Base-by-base conservation (phyloP, 495 filamentous ascomycete genomes). In the Penicillium ochrochloron region DNA sequence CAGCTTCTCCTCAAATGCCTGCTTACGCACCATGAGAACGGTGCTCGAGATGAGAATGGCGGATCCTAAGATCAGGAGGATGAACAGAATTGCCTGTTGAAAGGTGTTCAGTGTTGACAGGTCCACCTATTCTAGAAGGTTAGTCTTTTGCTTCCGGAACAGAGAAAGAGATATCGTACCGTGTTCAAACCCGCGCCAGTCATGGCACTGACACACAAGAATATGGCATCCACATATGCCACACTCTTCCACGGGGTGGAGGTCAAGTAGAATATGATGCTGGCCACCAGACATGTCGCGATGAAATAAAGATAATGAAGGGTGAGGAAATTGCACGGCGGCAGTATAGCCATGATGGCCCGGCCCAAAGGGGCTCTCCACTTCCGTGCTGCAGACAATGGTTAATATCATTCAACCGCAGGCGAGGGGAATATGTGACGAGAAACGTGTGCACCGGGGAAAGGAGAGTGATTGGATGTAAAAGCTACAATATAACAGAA, bases 281-380 rank as follows among this genome's bases (percentile, higher is more conserved):
- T 91, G 29, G 83, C 78, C 39, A 90, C 58, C n/a, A 94, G 68
- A 44, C 82, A 86, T 25, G 86, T 84, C 5, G 76, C 59, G 66
- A 93, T 83, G 74, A 96, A 96, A 76, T 96, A 96, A 61, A 82
- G 75, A 83, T 94, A 90, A 71, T 91, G 87, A 35, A 93, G 69
- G 0, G 88, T 92, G 71, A 94, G 88, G 75, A 93, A 96, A 73
- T 94, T 93, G 59, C 88, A 75, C 29, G 77, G 79, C 19, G 79
- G 79, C 1, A 78, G 67, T 2, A 78, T 61, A 31, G 74, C 71
- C 60, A 70, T 69, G 14, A 78, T 58, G 46, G 62, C 53, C n/a
- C 64, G 71, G 41, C 70, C 68, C 14, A 72, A 50, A 4, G 66
- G 53, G 44, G 60, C 65, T 54, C 51, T 62, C 66, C 65, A 73